Base-by-base conservation (phyloP, 2,329 filamentous ascomycete species). In the Aspergillus sp. region DNA sequence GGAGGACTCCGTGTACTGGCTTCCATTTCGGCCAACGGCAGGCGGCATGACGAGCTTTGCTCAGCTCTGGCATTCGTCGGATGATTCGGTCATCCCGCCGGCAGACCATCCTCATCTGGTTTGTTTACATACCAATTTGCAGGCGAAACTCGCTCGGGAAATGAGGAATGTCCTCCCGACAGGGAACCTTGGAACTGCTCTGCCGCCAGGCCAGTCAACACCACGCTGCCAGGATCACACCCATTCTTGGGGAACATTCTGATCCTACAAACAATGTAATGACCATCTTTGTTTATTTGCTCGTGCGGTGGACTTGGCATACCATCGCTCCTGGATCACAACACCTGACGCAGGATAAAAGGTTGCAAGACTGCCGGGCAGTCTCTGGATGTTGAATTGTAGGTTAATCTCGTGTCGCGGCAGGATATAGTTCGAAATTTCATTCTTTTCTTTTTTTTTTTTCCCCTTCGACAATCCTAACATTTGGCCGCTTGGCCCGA, bases 231-330 rank as follows among this genome's bases (percentile, higher is more conserved):
- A 26, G 10, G 39, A n/a, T 54, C 42, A 29, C 12, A 49, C n/a
- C 52, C 65, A 67, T 67, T 67, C 65, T 31, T 62, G 14, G 20
- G 36, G 14, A 42, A 52, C 65, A 67, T 65, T 67, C 63, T 54
- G 51, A 39, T 18, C 24, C 18, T 14, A 24, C 49, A 42, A 59
- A 53, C 54, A 54, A 58, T 49, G 51, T 42, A 14, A 46, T 18
- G 24, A 16, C 45, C n/a, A 46, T 51, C 16, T 50, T 56, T 64
- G 60, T 64, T 64, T 65, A 54, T 56, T 49, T 22, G n/a, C 24
- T 36, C 39, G 50, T 51, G 51, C 11, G 45, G 45, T 4, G 7
- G 20, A 52, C 47, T 46, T 36, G 36, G 57, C 63, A 65, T 65
- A 49, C 58, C 39, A 24, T 14, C 20, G 4, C 42, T 22, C 39